Base-by-base conservation (phyloP, 768 basidiomycete species). In the Macrolepiota dolichaula region DNA sequence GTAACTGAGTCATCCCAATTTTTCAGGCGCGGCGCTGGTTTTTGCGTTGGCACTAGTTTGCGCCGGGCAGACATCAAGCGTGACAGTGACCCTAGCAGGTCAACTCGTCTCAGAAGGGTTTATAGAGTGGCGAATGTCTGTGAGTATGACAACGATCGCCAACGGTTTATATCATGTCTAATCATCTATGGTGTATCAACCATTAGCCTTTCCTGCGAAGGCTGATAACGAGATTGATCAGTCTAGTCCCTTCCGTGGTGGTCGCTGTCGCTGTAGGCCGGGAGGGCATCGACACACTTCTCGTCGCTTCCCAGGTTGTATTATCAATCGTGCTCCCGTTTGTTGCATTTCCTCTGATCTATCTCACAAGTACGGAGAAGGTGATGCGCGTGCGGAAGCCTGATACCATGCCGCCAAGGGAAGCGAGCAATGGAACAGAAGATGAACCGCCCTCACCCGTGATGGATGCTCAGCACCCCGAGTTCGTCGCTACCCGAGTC, bases 91-190 rank as follows among this genome's bases (percentile, higher is more conserved):
- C 0, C 76, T 92, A 36, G 85, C 88, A 3, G 91, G 91, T 0
- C 92, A 93, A 72, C 84, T 88, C 37, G 87, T 94, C 53, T 85
- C 84, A 1, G 91, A 93, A 68, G 91, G 91, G 0, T 91, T 92
- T 71, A 81, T 92, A 65, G 83, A 83, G 61, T 92, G 89, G 90
- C 79, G 81, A 61, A 80, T 90, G 25, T 85, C 87, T 69, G 75
- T 76, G 64, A 32, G 75, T 65, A 37, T 58, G 38, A 17, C 40
- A 24, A 50, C 40, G 24, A 36, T 51, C 49, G 10, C 22, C 25
- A 17, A 25, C 12, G 9, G 50, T 54, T 40, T 54, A 19, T 13
- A 6, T 9, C 17, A 38, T 12, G 38, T 38, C 13, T 25, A n/a
- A 57, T 17, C 3, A 47, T n/a, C 22, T 10, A 54, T 35, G 10